Percentiles rank a stretch among this genome's conserved stretches.
phyloP scores from a whole-genome alignment of 1,284 basidiomycete species.

The Marasmius sp. region DNA sequence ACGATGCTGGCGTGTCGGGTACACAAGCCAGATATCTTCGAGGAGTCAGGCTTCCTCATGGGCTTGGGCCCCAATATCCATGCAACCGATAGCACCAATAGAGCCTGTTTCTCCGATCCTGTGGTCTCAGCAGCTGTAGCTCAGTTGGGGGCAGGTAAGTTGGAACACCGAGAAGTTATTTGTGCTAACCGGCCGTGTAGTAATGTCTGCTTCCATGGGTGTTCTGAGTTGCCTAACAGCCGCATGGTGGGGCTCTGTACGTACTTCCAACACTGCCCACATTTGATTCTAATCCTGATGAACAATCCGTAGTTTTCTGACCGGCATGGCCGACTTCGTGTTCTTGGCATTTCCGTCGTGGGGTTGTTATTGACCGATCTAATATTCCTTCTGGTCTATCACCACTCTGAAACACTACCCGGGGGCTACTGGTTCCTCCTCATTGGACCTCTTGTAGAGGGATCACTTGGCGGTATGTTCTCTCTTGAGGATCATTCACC shows the following conservation, averaged over 20 bases:
- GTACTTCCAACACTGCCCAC: neutral
- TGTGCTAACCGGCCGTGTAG: slow-evolving; percentile 27
- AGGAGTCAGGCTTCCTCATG: slow-evolving; percentile 16
- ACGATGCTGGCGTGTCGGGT: slow-evolving; percentile 54
- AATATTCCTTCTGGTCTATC: slow-evolving; percentile 66
- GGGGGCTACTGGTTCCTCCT: slow-evolving; percentile 87
- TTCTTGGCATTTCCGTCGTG: slow-evolving; percentile 62
- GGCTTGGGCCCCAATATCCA: slow-evolving; percentile 7
- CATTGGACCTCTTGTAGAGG: slow-evolving; percentile 73
- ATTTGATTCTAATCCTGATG: neutral
- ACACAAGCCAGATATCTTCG: slow-evolving; percentile 51
- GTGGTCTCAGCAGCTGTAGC: slow-evolving; percentile 73
- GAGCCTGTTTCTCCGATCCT: slow-evolving; percentile 67
- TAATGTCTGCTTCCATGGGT: slow-evolving; percentile 69
- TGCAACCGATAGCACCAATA: slow-evolving; percentile 6
- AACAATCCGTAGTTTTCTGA: slow-evolving; percentile 64
- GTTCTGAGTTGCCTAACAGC: slow-evolving; percentile 74
- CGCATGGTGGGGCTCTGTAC: slow-evolving; percentile 81
- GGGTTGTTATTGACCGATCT: slow-evolving; percentile 69
- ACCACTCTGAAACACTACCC: slow-evolving; percentile 59
- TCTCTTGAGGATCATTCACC: neutral
- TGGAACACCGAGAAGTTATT: neutral
- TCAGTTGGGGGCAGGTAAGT: slow-evolving; percentile 61
- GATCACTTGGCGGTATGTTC: slow-evolving; percentile 68
- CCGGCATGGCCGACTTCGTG: slow-evolving; percentile 67